Evolutionary conservation across 208 protist species (phyloP).

Genomic region (Leishmania gerbilli): DNA sequence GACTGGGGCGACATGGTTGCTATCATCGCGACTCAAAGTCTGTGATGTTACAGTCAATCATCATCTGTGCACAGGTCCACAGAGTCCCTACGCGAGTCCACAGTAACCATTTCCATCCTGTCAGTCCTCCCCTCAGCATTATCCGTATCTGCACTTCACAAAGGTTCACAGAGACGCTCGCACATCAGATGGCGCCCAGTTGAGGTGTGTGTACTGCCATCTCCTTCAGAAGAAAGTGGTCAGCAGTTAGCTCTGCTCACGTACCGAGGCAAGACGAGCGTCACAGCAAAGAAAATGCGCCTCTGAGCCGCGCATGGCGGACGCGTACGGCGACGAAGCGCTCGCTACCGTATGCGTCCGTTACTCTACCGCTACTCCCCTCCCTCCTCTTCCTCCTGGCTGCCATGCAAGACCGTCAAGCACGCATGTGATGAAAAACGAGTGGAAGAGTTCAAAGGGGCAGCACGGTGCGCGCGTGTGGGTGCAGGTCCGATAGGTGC

Average conservation of each 20-base stretch:
- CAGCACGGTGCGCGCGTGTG: not conserved
- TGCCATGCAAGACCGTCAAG: not conserved
- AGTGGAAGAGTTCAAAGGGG: not conserved
- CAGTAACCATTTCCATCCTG: not conserved
- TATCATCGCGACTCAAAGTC: slow-evolving; percentile 12
- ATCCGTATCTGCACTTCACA: not conserved
- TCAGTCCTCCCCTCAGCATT: not conserved
- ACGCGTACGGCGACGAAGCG: not conserved
- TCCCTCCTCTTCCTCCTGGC: not conserved
- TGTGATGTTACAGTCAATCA: slow-evolving; percentile 12
- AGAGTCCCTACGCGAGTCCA: not conserved
- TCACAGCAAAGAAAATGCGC: not conserved
- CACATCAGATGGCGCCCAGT: not conserved
- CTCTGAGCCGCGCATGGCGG: not conserved
- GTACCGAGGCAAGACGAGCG: not conserved
- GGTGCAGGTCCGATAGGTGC: slow-evolving; percentile 11
- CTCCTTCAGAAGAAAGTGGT: not conserved
- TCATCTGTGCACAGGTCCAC: slow-evolving; percentile 3
- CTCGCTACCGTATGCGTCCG: not conserved
- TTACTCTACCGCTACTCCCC: not conserved
- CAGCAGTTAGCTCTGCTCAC: not conserved
- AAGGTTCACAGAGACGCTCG: not conserved
- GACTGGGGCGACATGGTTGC: slow-evolving; percentile 9
- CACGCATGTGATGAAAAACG: not conserved
- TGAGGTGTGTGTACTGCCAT: not conserved